Percentiles rank a stretch among this genome's conserved stretches.
These are phyloP conservation scores for Hanseniaspora pseudoguilliermondii DNA, from an alignment of 805 yeast species.

Conservation along the genomic window DNA sequence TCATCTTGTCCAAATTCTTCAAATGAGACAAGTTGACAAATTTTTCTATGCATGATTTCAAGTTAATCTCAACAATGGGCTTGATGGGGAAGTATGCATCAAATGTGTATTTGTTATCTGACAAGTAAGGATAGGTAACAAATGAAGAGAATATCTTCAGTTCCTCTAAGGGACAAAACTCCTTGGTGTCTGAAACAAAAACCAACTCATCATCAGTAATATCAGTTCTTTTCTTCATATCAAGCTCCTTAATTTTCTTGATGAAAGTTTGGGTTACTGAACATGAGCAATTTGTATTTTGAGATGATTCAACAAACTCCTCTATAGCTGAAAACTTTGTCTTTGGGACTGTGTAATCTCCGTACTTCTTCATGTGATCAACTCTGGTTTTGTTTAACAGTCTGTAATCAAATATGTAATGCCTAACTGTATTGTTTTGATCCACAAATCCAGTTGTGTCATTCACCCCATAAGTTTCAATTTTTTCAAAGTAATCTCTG, in stretches of 20 bases:
- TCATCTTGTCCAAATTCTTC: not conserved
- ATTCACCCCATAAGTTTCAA: not conserved
- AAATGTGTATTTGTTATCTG: slow-evolving; percentile 8
- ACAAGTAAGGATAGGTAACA: slow-evolving; percentile 6
- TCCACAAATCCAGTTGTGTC: slow-evolving; percentile 17
- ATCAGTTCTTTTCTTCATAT: slow-evolving; percentile 2
- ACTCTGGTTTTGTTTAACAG: slow-evolving; percentile 11
- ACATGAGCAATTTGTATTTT: slow-evolving; percentile 5
- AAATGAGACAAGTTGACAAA: not conserved
- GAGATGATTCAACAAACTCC: slow-evolving; percentile 8
- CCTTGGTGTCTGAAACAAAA: slow-evolving; percentile 5
- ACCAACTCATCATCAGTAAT: slow-evolving; percentile 1
- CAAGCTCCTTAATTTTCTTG: slow-evolving; percentile 1
- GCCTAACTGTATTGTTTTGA: slow-evolving; percentile 27
- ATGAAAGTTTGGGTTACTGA: slow-evolving; percentile 9
- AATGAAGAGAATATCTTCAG: slow-evolving; percentile 5
- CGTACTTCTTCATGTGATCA: not conserved
- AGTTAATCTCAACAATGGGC: slow-evolving; percentile 7
- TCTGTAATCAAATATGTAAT: slow-evolving; percentile 29
- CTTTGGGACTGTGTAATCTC: not conserved
- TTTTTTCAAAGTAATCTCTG: slow-evolving; percentile 23
- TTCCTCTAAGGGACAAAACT: slow-evolving; percentile 5
- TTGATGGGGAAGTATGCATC: slow-evolving; percentile 4
- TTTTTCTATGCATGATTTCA: slow-evolving; percentile 7
- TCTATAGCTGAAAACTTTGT: slow-evolving; percentile 3